Percentiles rank a stretch among this genome's conserved stretches.
Evolutionary conservation across 768 basidiomycete species (phyloP).

Genomic region (Calocybe gangraenosa): DNA sequence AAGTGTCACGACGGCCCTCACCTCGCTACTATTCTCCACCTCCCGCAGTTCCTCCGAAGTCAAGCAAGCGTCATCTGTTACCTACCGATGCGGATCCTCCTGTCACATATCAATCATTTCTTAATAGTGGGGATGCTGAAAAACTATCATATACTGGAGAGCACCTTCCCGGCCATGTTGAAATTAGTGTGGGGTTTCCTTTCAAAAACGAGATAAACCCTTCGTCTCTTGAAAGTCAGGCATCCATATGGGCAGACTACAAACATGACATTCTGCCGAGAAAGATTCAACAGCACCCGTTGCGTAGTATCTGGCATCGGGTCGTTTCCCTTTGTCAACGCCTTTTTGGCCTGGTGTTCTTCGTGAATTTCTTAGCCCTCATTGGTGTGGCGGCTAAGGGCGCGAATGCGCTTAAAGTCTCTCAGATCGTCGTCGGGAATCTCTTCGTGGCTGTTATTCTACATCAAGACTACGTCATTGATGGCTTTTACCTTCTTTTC

Average conservation of each 20-base stretch:
- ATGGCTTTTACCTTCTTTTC: conserved; percentile 50
- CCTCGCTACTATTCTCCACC: conserved; percentile 6
- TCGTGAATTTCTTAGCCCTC: conserved; percentile 50
- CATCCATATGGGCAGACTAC: conserved; percentile 49
- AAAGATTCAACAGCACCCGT: conserved; percentile 42
- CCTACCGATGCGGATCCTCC: not conserved
- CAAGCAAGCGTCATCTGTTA: not conserved
- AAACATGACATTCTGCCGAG: conserved; percentile 44
- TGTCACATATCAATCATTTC: not conserved
- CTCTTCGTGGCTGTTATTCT: conserved; percentile 44
- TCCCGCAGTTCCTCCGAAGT: conserved; percentile 1
- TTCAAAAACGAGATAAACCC: conserved; percentile 16
- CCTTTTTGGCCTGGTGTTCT: conserved; percentile 55
- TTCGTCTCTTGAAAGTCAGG: conserved; percentile 25
- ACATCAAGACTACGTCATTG: conserved; percentile 57
- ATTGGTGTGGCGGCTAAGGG: conserved; percentile 34
- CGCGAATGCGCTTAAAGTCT: conserved; percentile 32
- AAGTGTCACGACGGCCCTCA: conserved; percentile 6
- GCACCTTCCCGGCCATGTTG: conserved; percentile 4
- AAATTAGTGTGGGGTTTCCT: conserved; percentile 14
- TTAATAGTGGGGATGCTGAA: not conserved
- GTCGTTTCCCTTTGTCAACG: conserved; percentile 55
- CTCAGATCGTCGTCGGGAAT: conserved; percentile 41
- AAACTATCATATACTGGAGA: not conserved
- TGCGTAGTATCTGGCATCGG: conserved; percentile 52